phyloP scores from a whole-genome alignment of 2,329 filamentous ascomycete genomes.

The Moelleriella libera region DNA sequence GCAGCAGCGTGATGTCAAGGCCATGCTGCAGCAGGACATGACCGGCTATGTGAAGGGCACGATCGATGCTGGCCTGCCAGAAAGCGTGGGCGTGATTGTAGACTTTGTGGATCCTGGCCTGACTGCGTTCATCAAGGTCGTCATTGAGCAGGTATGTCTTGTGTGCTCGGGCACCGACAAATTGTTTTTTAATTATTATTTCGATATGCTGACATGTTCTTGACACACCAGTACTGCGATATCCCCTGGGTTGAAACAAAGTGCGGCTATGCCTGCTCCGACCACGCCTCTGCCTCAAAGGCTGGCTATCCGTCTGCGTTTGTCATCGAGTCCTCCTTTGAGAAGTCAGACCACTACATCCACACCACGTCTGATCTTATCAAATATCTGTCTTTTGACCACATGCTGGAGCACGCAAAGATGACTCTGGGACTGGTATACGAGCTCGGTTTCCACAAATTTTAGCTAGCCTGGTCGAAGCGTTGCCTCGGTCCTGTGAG shows the following conservation, averaged over 20 bases:
- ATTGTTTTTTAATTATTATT: background rate
- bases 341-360: constrained; percentile 52
- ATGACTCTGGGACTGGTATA: constrained; percentile 74
- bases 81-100: constrained; percentile 83
- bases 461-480: constrained; percentile 16
- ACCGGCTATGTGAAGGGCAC: constrained; percentile 79
- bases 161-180: background rate
- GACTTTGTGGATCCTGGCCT: constrained; percentile 76
- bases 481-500: too few species aligned
- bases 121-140: constrained; percentile 80
- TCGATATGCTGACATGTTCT: background rate
- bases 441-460: constrained; percentile 67
- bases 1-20: constrained; percentile 62
- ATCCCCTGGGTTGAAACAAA: constrained; percentile 81
- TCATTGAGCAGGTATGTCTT: constrained; percentile 45
- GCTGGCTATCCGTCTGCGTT: constrained; percentile 63
- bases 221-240: constrained; percentile 54
- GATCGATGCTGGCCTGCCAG: constrained; percentile 64
- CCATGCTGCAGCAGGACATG: constrained; percentile 99
- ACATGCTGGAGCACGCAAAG: constrained; percentile 83
- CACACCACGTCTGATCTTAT: constrained; percentile 58
- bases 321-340: constrained; percentile 61
- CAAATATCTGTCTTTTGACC: constrained; percentile 65
- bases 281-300: constrained; percentile 60
- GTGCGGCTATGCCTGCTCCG: constrained; percentile 75